Base-by-base conservation (phyloP, 257 asterid species). In the Forsythia viridissima region DNA sequence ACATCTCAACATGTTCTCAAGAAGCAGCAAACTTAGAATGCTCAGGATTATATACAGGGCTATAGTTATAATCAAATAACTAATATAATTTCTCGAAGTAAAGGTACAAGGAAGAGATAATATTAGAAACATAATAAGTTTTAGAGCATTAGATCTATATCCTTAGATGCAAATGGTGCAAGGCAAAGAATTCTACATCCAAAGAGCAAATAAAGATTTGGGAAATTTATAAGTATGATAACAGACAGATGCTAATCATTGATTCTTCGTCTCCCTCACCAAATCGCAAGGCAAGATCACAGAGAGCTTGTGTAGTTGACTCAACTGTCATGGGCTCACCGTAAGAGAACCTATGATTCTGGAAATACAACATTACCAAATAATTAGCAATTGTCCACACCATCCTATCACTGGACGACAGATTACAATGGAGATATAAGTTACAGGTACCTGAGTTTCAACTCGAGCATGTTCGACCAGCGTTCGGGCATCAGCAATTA, bases 201-300 rank as follows among this genome's bases (percentile, higher is more conserved):
- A 63, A 30, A 63, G 15, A 24, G 70, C 1, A 63, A 21, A 63
- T 10, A 21, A 24, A 30, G 16, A 63, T 24, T 24, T 30, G 39
- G 67, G 16, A 30, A 30, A 63, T 63, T 4, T 3, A 24, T 63
- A 63, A 24, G 20, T 8, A 63, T 63, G 39, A 63, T 3, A 34
- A 59, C 37, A 65, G 44, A 67, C 8, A 72, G 72, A 73, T 40
- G 70, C 82, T 75, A 39, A 87, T 88, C 90, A 87, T 83, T 18
- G 98, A 93, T 85, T 93, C 99, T 86, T 94, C 99, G 46, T 94
- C 99, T 46, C 99, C 99, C 74, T 94, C 99, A 61, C 99, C 99
- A 82, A 94, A 94, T 79, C 97, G 92, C 85, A 93, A 76, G 81
- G 99, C 99, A 80, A 94, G 94, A 82, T 94, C 98, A 78, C 98